A percentile compares a stretch with the other conserved stretches of the same genome.
Evolutionary conservation across 305 asterid species (phyloP).

Genomic region (Solanum aculeatissimum): DNA sequence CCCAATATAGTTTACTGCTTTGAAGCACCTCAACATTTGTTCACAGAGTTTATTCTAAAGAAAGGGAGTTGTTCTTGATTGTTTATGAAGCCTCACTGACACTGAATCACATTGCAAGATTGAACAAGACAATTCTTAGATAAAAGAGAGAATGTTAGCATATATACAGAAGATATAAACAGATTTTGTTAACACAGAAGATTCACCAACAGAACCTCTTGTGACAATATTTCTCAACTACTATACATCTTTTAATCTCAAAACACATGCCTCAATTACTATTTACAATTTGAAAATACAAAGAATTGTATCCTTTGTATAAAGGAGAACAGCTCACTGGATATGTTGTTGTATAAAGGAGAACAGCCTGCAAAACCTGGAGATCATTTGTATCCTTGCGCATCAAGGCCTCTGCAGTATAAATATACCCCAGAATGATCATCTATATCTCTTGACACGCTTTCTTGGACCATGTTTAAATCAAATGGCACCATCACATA

Average conservation of each 20-base stretch:
- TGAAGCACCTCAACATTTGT: background rate
- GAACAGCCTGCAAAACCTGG: background rate
- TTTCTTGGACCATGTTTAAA: background rate
- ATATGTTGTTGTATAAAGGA: background rate
- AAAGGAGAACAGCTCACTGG: background rate
- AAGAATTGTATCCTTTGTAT: background rate
- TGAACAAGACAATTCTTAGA: background rate
- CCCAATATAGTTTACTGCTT: background rate
- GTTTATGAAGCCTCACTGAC: background rate
- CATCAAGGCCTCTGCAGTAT: background rate
- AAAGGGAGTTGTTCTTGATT: background rate
- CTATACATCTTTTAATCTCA: background rate
- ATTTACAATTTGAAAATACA: background rate
- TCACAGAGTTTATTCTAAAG: background rate
- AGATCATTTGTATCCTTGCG: background rate
- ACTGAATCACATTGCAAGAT: background rate
- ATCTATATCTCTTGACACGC: background rate
- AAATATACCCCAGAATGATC: background rate
- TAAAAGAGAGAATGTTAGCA: background rate
- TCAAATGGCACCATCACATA: background rate
- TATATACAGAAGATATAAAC: background rate
- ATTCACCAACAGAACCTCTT: background rate
- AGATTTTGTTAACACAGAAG: background rate
- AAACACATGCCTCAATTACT: background rate
- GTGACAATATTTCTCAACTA: background rate